Evolutionary conservation across 768 basidiomycete genomes (phyloP), one percentile per base, ranked within the genome.

Genomic region (Rhodotorula babjevae): DNA sequence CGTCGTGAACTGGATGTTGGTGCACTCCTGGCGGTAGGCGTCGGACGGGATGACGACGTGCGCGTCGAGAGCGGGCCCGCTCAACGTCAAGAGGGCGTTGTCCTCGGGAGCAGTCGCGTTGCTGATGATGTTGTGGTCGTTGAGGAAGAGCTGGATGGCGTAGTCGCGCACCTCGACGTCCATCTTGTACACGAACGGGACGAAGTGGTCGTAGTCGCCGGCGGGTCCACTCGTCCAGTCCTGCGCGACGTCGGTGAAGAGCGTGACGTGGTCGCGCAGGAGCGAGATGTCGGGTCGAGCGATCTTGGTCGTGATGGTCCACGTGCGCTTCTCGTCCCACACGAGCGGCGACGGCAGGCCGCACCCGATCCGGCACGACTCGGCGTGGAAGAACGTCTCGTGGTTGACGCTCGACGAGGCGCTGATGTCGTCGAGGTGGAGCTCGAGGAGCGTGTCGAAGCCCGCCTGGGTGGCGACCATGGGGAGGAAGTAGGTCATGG

Each of bases 71-170:
- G 82, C 83, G 12, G 85, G 82, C 12, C 91, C 93, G 49, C 83
- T 83, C 40, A 90, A 73, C 33, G 84, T 87, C 46, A 96, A 80
- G 68, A 96, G 81, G n/a, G 90, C 94, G 79, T 98, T 97, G 76
- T 92, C 90, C n/a, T 92, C 89, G 67, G 82, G 83, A 68, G 88
- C 83, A 47, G 88, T 82, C 6, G 93, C 92, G 72, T 90, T 90
- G 82, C 96, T 92, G 62, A 98, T 90, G 79, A 98, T 92, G 79
- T 98, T 98, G 78, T 93, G 92, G 80, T 98, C 95, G 79, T 98
- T 98, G 63, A 91, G 87, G 79, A 91, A 94, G 36, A 91, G 79
- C 76, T 90, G 89, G 62, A 95, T 79, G 69, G 87, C 85, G 81
- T 88, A 94, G 77, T 92, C 87, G 79, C 88, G 84, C 69, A 97